Base-by-base conservation (phyloP, 2,329 filamentous ascomycete genomes). In the Aquanectria penicillioides region DNA sequence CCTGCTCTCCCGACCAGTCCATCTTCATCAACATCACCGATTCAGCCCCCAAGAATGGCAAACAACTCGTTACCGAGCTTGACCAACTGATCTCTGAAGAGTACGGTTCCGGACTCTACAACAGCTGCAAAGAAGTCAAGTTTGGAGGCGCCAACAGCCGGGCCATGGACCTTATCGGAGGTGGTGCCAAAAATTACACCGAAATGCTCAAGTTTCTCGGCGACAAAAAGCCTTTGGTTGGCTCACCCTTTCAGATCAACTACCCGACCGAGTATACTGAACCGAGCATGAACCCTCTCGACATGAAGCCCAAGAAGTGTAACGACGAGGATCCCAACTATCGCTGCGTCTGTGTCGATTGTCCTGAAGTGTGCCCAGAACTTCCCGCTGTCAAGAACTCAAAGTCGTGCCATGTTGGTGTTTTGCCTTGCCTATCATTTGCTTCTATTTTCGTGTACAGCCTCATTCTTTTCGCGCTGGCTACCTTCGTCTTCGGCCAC, bases 121-220 rank as follows among this genome's bases (percentile, higher is more conserved):
- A 97, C 76, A 99, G 95, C 78, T 99, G 95, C 81, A 98, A 98
- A 78, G 93, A 99, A 75, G 94, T 99, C 77, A 99, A 99, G 74
- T 97, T 98, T 71, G 95, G 95, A 29, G 91, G 94, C 6, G 94
- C 94, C 36, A 97, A 97, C 72, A 90, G 92, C 60, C 93, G 90
- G 70, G 95, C 94, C 13, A 99, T 99, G 86, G 90, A 94, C 69
- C 89, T 99, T 68, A 98, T 99, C 61, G 96, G 95, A 26, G 95
- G 95, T 13, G 94, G 94, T 13, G 95, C 95, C 11, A 94, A 94
- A 76, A 92, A 97, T 73, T 96, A 94, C 74, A 87, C 88, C 0
- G 86, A 91, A 36, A 91, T 99, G 67, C 80, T 99, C 66, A 94
- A 94, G 71, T 99, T 98, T 69, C 78, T 99, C 28, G 95, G 95